Base-by-base conservation (phyloP, 768 basidiomycete species). In the Lactarius pseudohatsudake region DNA sequence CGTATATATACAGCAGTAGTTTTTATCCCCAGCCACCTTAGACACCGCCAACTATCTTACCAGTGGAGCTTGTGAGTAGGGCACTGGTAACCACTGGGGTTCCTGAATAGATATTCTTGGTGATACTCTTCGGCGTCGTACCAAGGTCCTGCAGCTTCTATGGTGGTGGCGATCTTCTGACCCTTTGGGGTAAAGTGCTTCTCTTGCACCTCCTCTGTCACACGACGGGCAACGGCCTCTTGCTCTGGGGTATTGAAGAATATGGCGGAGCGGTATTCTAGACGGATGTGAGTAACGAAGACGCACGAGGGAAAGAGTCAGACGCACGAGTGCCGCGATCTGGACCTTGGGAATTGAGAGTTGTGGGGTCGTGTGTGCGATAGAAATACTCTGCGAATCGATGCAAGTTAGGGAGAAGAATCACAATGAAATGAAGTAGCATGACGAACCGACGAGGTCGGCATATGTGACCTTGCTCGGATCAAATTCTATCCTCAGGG, bases 241-340 rank as follows among this genome's bases (percentile, higher is more conserved):
- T 98, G 96, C 70, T 91, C 91, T 0, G 83, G 81, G 0, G 86
- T 83, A 72, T 90, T 79, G 16, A 85, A 89, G 77, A 95, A 98
- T 74, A 98, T 96, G 15, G 86, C 92, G 1, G 94, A 95, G 58
- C 96, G 92, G 75, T 98, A 98, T 77, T 98, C 93, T 91, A 75
- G 20, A 30, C 43, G 32, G 20, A 56, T 30, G 30, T 59, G 18
- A 38, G 36, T 30, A 4, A 58, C 7, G 54, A n/a, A 30, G 3
- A 18, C 11, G 34, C 34, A 34, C 10, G 20, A 8, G 16, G 22
- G 10, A 10, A 5, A 22, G 2, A n/a, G 22, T 40, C 38, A 36
- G 30, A 84, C 88, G 69, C 73, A 94, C 93, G 94, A 34, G 86
- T 85, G 22, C 95, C 94, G 3, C 73, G 74, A 72, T 96, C 94